These are phyloP conservation scores for Candida ascalaphidarum DNA, from an alignment of 805 yeast genomes.

Conservation along the genomic window DNA sequence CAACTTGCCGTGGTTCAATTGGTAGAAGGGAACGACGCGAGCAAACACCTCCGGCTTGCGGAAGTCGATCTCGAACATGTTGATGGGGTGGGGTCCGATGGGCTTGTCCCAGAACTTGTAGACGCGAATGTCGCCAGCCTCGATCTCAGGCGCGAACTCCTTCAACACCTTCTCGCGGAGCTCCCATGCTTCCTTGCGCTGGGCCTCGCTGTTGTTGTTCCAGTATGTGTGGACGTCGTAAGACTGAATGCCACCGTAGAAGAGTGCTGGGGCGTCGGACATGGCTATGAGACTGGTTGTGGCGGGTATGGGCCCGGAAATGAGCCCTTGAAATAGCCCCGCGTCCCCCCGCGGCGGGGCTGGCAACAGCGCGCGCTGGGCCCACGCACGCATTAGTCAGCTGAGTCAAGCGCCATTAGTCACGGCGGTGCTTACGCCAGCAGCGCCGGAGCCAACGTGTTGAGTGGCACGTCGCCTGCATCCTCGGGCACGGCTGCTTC, in stretches of 20 bases:
- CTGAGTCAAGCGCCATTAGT: too few species aligned
- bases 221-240: constrained; percentile 54
- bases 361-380: too few species aligned
- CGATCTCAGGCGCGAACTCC: constrained; percentile 36
- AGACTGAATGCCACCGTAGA: constrained; percentile 14
- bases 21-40: constrained; percentile 41
- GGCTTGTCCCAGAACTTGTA: constrained; percentile 39
- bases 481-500: too few species aligned
- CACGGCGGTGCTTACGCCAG: too few species aligned
- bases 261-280: too few species aligned
- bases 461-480: too few species aligned
- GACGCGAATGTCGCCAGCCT: constrained; percentile 31
- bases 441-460: too few species aligned
- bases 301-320: too few species aligned
- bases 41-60: constrained; percentile 35
- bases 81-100: constrained; percentile 52
- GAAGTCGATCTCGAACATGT: constrained; percentile 50
- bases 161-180: constrained; percentile 30
- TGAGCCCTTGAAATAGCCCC: too few species aligned
- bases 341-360: too few species aligned
- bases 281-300: too few species aligned
- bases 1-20: constrained; percentile 42
- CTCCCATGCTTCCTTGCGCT: constrained; percentile 23
- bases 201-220: constrained; percentile 23
- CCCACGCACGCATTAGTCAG: too few species aligned